Evolutionary conservation across 805 yeast genomes (phyloP).

Genomic region (Ogataea nonfermentans): DNA sequence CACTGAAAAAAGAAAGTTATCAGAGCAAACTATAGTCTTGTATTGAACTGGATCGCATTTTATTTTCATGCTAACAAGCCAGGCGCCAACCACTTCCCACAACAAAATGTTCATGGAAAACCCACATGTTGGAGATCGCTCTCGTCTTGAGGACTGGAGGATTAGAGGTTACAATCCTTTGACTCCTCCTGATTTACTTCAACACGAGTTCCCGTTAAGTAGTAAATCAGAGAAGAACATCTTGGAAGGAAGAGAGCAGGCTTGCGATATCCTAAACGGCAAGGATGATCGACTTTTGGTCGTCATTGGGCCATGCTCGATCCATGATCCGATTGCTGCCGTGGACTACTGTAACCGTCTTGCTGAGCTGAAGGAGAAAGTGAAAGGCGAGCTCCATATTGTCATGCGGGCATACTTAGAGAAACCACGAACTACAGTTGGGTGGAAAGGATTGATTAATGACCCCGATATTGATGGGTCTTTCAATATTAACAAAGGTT

Average conservation of each 20-base stretch:
- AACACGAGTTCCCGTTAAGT: constrained; percentile 76
- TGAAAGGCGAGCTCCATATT: constrained; percentile 73
- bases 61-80: constrained; percentile 4
- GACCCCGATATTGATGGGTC: constrained; percentile 95
- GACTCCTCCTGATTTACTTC: constrained; percentile 91
- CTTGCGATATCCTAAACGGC: constrained; percentile 72
- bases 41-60: background rate
- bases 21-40: no score
- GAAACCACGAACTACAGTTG: constrained; percentile 98
- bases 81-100: constrained; percentile 24
- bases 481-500: constrained; percentile 92
- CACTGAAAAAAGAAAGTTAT: no score
- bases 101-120: constrained; percentile 77
- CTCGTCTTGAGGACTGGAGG: constrained; percentile 74
- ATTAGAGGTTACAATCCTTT: constrained; percentile 90
- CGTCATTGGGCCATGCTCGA: constrained; percentile 95
- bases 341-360: constrained; percentile 78
- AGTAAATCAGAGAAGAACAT: constrained; percentile 60
- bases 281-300: constrained; percentile 83
- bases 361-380: constrained; percentile 53
- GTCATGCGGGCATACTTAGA: constrained; percentile 98
- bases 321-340: constrained; percentile 93
- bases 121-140: constrained; percentile 80
- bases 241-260: constrained; percentile 70
- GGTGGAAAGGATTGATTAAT: constrained; percentile 97